A percentile compares a stretch with the other conserved stretches of the same genome.
Evolutionary conservation across 1,284 basidiomycete species (phyloP).

Genomic region (Naganishia cerealis): DNA sequence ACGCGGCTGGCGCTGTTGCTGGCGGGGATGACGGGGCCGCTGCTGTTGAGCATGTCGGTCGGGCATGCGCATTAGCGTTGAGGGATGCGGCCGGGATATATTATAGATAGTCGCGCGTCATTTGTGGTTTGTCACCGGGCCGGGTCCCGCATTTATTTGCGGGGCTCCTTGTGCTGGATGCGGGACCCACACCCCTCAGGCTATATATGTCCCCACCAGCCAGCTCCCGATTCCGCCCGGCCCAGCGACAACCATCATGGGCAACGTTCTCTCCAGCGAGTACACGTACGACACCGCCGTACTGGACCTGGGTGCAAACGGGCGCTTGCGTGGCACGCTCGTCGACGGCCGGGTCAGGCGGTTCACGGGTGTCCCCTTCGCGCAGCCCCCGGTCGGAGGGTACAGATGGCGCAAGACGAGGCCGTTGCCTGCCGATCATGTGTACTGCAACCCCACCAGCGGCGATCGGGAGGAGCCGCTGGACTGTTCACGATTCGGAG

Average conservation of each 20-base stretch:
- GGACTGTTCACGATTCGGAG: background rate
- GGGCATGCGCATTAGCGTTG: constrained; percentile 56
- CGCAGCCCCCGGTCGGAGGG: background rate
- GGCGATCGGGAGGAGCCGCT: too few relatives aligned
- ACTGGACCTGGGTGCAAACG: background rate
- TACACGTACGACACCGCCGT: constrained; percentile 6
- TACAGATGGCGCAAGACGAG: background rate
- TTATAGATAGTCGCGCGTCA: too few relatives aligned
- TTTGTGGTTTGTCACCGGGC: background rate
- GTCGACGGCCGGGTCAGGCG: background rate
- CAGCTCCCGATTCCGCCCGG: background rate
- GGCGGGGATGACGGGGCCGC: constrained; percentile 70
- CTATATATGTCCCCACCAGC: background rate
- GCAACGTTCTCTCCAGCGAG: background rate
- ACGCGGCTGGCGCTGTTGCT: constrained; percentile 62
- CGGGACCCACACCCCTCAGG: too few relatives aligned
- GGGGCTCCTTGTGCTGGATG: background rate
- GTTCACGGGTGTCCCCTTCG: constrained; percentile 9
- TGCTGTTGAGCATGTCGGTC: constrained; percentile 58
- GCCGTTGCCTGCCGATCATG: background rate
- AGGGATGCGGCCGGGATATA: too few relatives aligned
- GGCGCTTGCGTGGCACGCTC: background rate
- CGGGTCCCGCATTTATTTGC: background rate
- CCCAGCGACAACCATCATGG: background rate
- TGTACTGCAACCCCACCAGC: background rate